Conservation (phyloP, 768 basidiomycete species). For the Coprinopsis marcescibilis region DNA sequence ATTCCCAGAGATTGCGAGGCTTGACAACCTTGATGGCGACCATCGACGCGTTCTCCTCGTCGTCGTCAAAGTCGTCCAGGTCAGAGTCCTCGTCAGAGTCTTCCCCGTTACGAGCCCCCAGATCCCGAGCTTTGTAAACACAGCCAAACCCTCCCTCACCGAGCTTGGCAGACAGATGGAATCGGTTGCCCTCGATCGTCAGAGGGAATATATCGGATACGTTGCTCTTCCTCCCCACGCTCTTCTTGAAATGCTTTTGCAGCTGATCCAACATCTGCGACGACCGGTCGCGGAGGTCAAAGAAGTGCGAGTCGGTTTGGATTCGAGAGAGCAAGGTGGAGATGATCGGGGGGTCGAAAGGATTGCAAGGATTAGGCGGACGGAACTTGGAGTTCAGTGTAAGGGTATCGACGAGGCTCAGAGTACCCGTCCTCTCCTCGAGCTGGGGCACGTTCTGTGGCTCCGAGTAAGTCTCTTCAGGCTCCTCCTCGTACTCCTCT, state of each 20-base stretch:
- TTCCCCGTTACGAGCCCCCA: conserved; percentile 36
- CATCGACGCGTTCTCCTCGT: conserved; percentile 46
- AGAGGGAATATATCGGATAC: conserved; percentile 44
- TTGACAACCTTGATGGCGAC: conserved; percentile 91
- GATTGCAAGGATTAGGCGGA: conserved; percentile 85
- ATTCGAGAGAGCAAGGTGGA: conserved; percentile 58
- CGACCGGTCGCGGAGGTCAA: conserved; percentile 50
- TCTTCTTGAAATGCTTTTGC: conserved; percentile 62
- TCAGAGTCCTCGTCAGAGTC: conserved; percentile 44
- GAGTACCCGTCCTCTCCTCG: conserved; percentile 57
- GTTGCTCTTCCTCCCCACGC: conserved; percentile 35
- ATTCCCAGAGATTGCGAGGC: conserved; percentile 91
- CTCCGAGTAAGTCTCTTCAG: conserved; percentile 17
- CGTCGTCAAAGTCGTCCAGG: conserved; percentile 49
- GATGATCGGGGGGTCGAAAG: conserved; percentile 65
- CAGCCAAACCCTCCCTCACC: conserved; percentile 97
- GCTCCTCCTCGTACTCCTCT: conserved; percentile 23
- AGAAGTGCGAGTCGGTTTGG: conserved; percentile 53
- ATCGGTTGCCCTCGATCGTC: conserved; percentile 55
- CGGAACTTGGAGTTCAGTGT: conserved; percentile 58
- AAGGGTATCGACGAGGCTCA: conserved; percentile 62
- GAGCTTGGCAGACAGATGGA: conserved; percentile 77
- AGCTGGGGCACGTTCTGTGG: conserved; percentile 27
- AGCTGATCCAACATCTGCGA: conserved; percentile 60
- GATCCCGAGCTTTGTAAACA: conserved; percentile 81